phyloP scores from a whole-genome alignment of 2,329 filamentous ascomycete genomes.

The Akanthomyces lecanii region DNA sequence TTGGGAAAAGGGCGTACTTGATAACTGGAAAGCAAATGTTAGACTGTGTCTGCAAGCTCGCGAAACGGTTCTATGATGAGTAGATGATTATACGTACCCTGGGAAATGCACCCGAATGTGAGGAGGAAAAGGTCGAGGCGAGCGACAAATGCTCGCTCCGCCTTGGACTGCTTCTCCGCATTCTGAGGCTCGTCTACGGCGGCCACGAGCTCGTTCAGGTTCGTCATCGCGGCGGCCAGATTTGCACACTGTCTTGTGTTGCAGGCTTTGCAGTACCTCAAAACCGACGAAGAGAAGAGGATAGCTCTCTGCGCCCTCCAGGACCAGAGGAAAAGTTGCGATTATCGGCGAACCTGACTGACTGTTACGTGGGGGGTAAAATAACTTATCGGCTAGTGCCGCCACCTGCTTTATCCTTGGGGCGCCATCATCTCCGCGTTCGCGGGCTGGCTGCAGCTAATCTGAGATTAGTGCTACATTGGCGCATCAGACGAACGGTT shows the following conservation, averaged over 20 bases:
- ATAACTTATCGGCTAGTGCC: background rate
- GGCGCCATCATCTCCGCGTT: background rate
- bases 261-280: too few relatives aligned
- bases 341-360: too few relatives aligned
- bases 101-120: conserved; percentile 22
- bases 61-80: too few relatives aligned
- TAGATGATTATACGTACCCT: conserved; percentile 6
- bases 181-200: conserved; percentile 8
- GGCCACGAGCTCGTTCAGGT: conserved; percentile 5
- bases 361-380: background rate
- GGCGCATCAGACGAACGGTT: background rate
- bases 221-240: conserved; percentile 4
- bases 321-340: too few relatives aligned
- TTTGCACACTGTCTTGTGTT: too few relatives aligned
- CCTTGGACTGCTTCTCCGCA: conserved; percentile 11
- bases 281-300: background rate
- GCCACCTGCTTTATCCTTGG: background rate
- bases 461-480: background rate
- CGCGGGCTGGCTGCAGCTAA: background rate
- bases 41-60: background rate
- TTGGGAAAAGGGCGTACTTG: conserved; percentile 14
- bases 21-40: conserved; percentile 17
- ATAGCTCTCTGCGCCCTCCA: background rate
- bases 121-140: conserved; percentile 21
- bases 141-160: conserved; percentile 13